Conservation (phyloP, 768 basidiomycete genomes). For the Asterophora parasitica region DNA sequence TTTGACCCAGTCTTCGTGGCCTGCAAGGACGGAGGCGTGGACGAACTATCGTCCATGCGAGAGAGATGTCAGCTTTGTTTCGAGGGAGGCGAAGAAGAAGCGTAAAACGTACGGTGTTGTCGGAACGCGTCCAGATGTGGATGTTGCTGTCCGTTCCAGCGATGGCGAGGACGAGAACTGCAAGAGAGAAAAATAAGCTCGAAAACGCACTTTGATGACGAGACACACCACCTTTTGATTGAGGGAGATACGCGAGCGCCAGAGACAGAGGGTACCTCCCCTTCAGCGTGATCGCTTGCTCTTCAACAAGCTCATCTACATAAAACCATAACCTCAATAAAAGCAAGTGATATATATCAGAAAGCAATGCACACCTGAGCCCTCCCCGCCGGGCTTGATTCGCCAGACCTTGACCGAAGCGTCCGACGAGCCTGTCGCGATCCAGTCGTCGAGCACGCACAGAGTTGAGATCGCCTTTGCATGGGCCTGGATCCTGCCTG, state of each 20-base stretch:
- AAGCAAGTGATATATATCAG: background rate
- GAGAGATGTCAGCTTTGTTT: background rate
- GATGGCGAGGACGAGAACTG: slow-evolving; percentile 72
- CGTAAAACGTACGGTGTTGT: slow-evolving; percentile 40
- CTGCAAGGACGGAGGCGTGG: slow-evolving; percentile 54
- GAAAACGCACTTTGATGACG: background rate
- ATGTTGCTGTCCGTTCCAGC: slow-evolving; percentile 79
- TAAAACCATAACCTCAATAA: background rate
- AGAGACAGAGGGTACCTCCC: slow-evolving; percentile 76
- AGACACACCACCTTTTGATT: slow-evolving; percentile 49
- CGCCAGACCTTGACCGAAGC: slow-evolving; percentile 74
- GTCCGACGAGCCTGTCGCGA: slow-evolving; percentile 85
- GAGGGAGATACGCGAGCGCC: slow-evolving; percentile 59
- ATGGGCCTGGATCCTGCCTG: slow-evolving; percentile 53
- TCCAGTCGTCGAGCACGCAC: slow-evolving; percentile 37
- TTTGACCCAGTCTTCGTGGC: slow-evolving; percentile 97
- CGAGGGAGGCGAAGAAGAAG: background rate
- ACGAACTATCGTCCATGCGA: slow-evolving; percentile 52
- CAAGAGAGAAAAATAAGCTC: background rate
- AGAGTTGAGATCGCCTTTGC: slow-evolving; percentile 65
- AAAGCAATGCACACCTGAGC: slow-evolving; percentile 23
- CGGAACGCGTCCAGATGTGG: slow-evolving; percentile 70
- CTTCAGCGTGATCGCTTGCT: slow-evolving; percentile 58
- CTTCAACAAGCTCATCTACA: slow-evolving; percentile 34
- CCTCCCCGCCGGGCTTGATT: slow-evolving; percentile 26